A percentile compares a stretch with the other conserved stretches of the same genome.
These are phyloP conservation scores for Elaeagnus macrophylla DNA, from an alignment of 306 rosid genomes.

Conservation along the genomic window DNA sequence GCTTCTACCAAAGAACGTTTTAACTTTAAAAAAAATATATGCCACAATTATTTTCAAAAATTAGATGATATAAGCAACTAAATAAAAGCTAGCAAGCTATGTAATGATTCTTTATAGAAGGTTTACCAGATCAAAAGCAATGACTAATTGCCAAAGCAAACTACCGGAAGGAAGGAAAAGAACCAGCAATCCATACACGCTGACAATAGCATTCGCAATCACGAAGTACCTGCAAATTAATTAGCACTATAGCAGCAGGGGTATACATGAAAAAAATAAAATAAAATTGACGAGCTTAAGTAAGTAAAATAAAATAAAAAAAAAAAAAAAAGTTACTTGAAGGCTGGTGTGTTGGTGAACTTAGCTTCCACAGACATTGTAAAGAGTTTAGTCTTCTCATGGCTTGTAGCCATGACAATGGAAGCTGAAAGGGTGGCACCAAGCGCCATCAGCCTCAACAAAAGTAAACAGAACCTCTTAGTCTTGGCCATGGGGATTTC, in stretches of 20 bases:
- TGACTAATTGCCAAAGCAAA: slow-evolving; percentile 63
- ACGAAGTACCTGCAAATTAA: slow-evolving; percentile 49
- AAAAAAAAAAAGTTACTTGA: slow-evolving; percentile 36
- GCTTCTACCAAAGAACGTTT: too few species aligned
- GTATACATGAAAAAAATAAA: too few species aligned
- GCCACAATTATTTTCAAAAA: too few species aligned
- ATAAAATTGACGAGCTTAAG: too few species aligned
- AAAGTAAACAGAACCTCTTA: slow-evolving; percentile 37
- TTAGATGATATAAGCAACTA: too few species aligned
- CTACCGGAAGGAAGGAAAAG: slow-evolving; percentile 62
- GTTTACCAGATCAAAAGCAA: slow-evolving; percentile 60
- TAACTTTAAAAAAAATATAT: too few species aligned
- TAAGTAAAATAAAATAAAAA: background rate
- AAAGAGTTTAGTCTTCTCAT: slow-evolving; percentile 30
- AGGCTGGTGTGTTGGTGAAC: slow-evolving; percentile 55
- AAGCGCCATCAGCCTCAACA: slow-evolving; percentile 53
- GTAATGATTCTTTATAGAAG: background rate
- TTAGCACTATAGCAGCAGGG: too few species aligned
- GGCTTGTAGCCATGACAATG: slow-evolving; percentile 75
- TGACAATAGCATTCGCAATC: slow-evolving; percentile 51
- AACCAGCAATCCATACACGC: slow-evolving; percentile 61
- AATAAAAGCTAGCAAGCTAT: too few species aligned
- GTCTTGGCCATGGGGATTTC: slow-evolving; percentile 27
- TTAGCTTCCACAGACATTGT: slow-evolving; percentile 49
- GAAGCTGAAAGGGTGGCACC: slow-evolving; percentile 58